Conservation (phyloP, 164 flowering plant species). For the Nymphaea thermarum region DNA sequence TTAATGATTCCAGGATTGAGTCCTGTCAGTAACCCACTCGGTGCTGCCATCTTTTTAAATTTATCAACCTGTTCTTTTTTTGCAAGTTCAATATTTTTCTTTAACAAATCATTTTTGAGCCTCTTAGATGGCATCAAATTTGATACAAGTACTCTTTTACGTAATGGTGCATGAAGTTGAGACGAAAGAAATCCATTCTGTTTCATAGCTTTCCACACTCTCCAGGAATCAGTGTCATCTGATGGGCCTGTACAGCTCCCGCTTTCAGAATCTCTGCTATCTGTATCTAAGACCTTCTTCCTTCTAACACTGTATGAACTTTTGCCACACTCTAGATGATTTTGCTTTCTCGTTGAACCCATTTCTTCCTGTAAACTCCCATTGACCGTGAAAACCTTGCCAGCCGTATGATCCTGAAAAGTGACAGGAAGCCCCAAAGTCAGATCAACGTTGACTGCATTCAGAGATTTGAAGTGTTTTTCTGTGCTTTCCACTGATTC, state of each 20-base stretch:
- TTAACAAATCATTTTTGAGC: slow-evolving; percentile 36
- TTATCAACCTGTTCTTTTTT: slow-evolving; percentile 75
- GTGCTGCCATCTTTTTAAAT: slow-evolving; percentile 84
- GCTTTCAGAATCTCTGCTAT: slow-evolving; percentile 32
- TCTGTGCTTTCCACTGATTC: slow-evolving; percentile 8
- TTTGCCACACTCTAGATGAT: slow-evolving; percentile 9
- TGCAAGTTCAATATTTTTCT: slow-evolving; percentile 71
- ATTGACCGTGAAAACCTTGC: slow-evolving; percentile 15
- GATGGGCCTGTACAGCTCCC: slow-evolving; percentile 47
- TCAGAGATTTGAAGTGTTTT: slow-evolving; percentile 2
- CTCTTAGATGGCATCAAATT: slow-evolving; percentile 36
- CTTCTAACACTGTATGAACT: background rate
- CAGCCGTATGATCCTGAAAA: slow-evolving; percentile 41
- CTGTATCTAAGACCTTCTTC: background rate
- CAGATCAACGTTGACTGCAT: slow-evolving; percentile 9
- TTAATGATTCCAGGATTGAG: slow-evolving; percentile 91
- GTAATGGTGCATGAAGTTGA: slow-evolving; percentile 26
- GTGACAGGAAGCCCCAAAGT: slow-evolving; percentile 14
- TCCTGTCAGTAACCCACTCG: slow-evolving; percentile 78
- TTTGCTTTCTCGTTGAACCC: slow-evolving; percentile 17
- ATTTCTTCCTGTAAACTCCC: slow-evolving; percentile 2
- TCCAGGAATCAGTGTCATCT: slow-evolving; percentile 47
- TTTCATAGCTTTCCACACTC: slow-evolving; percentile 75
- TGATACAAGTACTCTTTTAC: slow-evolving; percentile 46
- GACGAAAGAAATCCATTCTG: slow-evolving; percentile 70